Evolutionary conservation across 78 protist species (phyloP), one percentile per base, ranked within the genome.

Genomic region (Emiliania huxleyi): DNA sequence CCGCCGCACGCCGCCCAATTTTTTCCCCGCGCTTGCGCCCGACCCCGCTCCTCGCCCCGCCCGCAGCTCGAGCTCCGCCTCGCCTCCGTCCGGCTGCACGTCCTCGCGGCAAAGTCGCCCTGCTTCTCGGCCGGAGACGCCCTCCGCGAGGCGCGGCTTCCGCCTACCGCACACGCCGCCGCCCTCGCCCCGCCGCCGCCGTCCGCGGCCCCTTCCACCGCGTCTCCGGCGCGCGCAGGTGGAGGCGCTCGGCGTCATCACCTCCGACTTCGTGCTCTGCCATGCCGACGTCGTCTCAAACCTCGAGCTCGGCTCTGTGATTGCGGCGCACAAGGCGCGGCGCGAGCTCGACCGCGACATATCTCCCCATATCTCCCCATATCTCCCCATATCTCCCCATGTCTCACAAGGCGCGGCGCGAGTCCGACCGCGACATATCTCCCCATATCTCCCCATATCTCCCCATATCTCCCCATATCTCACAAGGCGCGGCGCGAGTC

Each of bases 251-350:
- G 81, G 56, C 40, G 55, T 94, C 83, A 96, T 97, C 94, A 91
- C 69, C 46, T 8, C 26, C 40, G 97, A 96, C 93, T 96, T 97
- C 56, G 92, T 97, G 43, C 90, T 97, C 6, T 94, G 94, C n/a
- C 40, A 69, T 33, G 97, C 96, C 91, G 97, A 96, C 49, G 94
- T 95, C 23, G 94, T 97, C 6, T 87, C 97, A 40, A 96, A 97
- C 93, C 46, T 96, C 88, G 52, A 95, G 55, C 91, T 97, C 43
- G 83, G 42, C 26, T 91, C 94, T 12, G 95, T 94, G 71, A 69
- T 97, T 19, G 75, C 43, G 26, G 69, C 93, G 46, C 98, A 97
- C 93, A 83, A 91, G 96, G 89, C 44, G 85, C 92, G 96, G 77
- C 92, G 95, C 44, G 93, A 96, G 91, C 42, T 46, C 77, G 96